These are phyloP conservation scores for Ailanthus altissimus DNA, from an alignment of 345 rosid genomes.

Conservation along the genomic window DNA sequence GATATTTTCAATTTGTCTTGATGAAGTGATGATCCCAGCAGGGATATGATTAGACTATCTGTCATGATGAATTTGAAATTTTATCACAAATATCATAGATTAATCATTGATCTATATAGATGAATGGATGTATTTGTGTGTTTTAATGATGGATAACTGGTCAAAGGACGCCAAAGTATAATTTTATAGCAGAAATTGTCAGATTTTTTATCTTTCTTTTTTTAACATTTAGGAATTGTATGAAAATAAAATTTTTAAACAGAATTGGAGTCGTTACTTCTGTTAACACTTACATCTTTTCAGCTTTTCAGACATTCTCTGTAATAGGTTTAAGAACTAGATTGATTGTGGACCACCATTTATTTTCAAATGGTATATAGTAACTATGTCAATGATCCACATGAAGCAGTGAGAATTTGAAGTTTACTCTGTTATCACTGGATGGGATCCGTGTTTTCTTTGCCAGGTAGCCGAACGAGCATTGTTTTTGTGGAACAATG, in stretches of 20 bases:
- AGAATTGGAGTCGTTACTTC: background rate
- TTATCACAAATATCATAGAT: background rate
- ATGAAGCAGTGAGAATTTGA: background rate
- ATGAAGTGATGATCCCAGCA: background rate
- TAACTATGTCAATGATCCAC: background rate
- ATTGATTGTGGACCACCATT: too few species aligned
- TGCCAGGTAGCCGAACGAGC: constrained; percentile 68
- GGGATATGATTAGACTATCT: background rate
- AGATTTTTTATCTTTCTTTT: background rate
- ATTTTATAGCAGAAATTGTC: background rate
- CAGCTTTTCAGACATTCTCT: too few species aligned
- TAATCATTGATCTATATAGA: background rate
- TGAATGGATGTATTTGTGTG: background rate
- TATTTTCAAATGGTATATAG: background rate
- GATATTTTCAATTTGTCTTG: background rate
- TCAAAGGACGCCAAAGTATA: background rate
- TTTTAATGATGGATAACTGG: background rate
- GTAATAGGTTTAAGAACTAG: too few species aligned
- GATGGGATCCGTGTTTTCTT: constrained; percentile 3
- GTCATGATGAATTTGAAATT: background rate
- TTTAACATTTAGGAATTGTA: background rate
- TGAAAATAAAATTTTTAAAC: background rate
- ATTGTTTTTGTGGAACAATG: constrained; percentile 62
- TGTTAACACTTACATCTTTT: background rate
- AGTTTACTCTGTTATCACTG: background rate